These are phyloP conservation scores for Cercospora sojina DNA, from an alignment of 2,329 filamentous ascomycete species.

Conservation along the genomic window DNA sequence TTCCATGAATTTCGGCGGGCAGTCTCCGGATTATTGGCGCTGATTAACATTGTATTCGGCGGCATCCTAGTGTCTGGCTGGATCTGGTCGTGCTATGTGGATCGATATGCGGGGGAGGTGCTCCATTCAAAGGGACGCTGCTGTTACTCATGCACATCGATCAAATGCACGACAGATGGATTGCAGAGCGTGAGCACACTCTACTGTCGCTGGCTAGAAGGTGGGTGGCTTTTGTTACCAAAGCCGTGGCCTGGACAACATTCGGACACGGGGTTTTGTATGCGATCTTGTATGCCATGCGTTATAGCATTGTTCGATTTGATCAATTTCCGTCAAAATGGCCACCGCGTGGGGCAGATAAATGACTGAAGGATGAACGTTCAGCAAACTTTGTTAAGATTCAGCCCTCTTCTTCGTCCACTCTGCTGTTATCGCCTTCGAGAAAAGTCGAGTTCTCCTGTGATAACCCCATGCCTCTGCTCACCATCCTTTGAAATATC, in stretches of 20 bases:
- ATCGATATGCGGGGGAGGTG: background rate
- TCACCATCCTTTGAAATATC: conserved; percentile 15
- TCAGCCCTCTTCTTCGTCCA: background rate
- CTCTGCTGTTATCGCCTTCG: conserved; percentile 3
- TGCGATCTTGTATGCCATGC: background rate
- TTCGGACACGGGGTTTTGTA: background rate
- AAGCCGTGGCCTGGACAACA: background rate
- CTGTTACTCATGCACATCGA: background rate
- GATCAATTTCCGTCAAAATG: background rate
- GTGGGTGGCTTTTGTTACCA: background rate
- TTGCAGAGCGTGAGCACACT: background rate
- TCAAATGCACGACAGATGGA: background rate
- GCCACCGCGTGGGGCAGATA: background rate
- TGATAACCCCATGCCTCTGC: conserved; percentile 15
- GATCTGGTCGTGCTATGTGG: background rate
- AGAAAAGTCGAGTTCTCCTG: conserved; percentile 17
- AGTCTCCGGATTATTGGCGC: background rate
- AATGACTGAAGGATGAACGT: background rate
- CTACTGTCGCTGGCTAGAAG: background rate
- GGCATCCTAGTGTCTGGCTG: background rate
- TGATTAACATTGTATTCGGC: background rate
- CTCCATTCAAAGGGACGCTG: background rate
- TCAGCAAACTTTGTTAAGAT: background rate
- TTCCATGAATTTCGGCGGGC: background rate
- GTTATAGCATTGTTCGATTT: background rate